These are phyloP conservation scores for Leccinum huronense DNA, from an alignment of 1,284 basidiomycete species.

Conservation along the genomic window DNA sequence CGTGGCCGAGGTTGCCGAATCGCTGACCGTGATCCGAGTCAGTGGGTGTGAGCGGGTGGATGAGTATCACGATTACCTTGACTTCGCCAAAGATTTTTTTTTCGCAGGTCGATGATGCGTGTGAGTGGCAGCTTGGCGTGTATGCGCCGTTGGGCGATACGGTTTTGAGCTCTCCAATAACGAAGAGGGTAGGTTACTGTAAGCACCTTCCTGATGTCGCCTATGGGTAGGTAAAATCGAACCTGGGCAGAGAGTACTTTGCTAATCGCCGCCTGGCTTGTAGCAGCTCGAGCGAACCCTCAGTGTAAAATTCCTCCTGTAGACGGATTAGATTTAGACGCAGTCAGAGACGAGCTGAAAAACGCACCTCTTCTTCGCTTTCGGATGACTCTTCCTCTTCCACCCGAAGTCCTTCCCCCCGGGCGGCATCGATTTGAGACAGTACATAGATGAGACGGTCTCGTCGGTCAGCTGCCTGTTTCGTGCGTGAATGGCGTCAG, in stretches of 20 bases:
- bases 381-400: slow-evolving; percentile 67
- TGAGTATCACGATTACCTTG: slow-evolving; percentile 53
- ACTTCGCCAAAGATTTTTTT: slow-evolving; percentile 84
- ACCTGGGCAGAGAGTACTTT: slow-evolving; percentile 91
- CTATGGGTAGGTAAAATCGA: slow-evolving; percentile 60
- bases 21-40: slow-evolving; percentile 47
- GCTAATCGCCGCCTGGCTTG: slow-evolving; percentile 83
- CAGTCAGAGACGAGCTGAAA: neutral
- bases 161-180: slow-evolving; percentile 82
- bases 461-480: slow-evolving; percentile 79
- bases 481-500: slow-evolving; percentile 26
- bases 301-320: slow-evolving; percentile 94
- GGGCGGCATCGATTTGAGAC: slow-evolving; percentile 83
- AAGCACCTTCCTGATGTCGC: slow-evolving; percentile 72
- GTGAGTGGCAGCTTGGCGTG: slow-evolving; percentile 87
- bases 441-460: slow-evolving; percentile 93
- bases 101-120: slow-evolving; percentile 88
- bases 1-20: slow-evolving; percentile 79
- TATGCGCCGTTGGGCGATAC: slow-evolving; percentile 85
- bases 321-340: slow-evolving; percentile 5
- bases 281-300: slow-evolving; percentile 83
- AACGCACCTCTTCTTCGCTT: slow-evolving; percentile 74
- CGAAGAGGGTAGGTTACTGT: slow-evolving; percentile 45
- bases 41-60: neutral
- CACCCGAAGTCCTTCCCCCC: slow-evolving; percentile 69